These are phyloP conservation scores for Chytriomyces confervae DNA, from an alignment of 192 early-diverging fungal species.

Conservation along the genomic window DNA sequence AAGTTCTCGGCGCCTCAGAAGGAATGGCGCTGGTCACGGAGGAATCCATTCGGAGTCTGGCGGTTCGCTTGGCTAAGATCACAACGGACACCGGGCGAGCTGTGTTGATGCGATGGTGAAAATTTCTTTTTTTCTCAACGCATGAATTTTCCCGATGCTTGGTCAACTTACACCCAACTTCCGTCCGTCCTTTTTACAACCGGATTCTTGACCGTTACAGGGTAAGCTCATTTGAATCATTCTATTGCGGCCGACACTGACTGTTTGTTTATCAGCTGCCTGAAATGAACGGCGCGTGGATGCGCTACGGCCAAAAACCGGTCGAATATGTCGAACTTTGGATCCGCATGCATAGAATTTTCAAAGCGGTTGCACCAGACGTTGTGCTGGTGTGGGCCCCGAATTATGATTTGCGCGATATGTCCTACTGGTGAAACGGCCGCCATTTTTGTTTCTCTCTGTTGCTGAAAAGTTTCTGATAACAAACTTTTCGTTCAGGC, in stretches of 20 bases:
- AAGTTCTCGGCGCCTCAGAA: not conserved
- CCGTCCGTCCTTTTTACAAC: no score
- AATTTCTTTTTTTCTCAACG: no score
- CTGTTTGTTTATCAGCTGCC: not conserved
- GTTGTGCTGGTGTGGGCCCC: conserved; percentile 24
- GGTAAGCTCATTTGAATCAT: no score
- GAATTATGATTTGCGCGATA: not conserved
- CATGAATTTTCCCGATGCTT: no score
- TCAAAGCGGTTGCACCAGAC: not conserved
- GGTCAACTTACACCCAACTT: no score
- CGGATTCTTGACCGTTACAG: no score
- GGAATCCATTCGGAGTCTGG: conserved; percentile 7
- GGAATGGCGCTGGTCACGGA: conserved; percentile 17
- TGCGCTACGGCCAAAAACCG: conserved; percentile 9
- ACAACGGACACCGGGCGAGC: conserved; percentile 1
- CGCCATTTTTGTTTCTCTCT: not conserved
- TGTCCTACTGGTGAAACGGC: no score
- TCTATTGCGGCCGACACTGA: not conserved
- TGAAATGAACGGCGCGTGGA: conserved; percentile 12
- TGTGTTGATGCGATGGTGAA: conserved; percentile 19
- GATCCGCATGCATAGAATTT: not conserved
- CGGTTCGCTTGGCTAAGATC: not conserved
- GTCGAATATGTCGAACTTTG: conserved; percentile 7
- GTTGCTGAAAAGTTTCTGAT: not conserved
- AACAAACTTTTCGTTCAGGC: conserved; percentile 17